phyloP scores from a whole-genome alignment of 176 grass and related monocot genomes.

The Bromus sterilis region DNA sequence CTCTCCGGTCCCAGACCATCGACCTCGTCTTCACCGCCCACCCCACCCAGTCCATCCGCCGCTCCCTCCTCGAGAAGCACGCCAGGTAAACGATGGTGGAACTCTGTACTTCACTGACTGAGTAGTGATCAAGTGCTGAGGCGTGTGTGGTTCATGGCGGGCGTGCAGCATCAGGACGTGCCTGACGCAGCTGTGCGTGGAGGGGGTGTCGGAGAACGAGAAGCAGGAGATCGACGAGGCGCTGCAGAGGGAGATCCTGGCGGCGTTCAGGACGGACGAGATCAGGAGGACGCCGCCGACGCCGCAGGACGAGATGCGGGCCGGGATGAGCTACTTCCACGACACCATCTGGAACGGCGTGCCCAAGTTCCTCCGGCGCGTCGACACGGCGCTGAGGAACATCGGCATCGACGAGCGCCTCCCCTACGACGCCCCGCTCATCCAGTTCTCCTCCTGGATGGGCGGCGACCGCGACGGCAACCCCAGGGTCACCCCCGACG shows the following conservation, averaged over 20 bases:
- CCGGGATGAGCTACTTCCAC: slow-evolving; percentile 88
- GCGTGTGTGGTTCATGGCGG: not conserved
- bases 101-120: not conserved
- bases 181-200: slow-evolving; percentile 51
- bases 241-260: slow-evolving; percentile 82
- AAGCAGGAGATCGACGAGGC: slow-evolving; percentile 74
- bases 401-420: slow-evolving; percentile 80
- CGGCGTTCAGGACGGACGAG: slow-evolving; percentile 80
- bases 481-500: slow-evolving; percentile 67
- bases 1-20: slow-evolving; percentile 56
- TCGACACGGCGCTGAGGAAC: slow-evolving; percentile 72
- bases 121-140: not conserved
- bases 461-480: slow-evolving; percentile 86
- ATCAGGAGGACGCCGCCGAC: slow-evolving; percentile 59
- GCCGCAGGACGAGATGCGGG: slow-evolving; percentile 87
- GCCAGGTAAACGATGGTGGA: slow-evolving; percentile 19
- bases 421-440: slow-evolving; percentile 65
- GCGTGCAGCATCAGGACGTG: slow-evolving; percentile 48
- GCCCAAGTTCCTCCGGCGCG: slow-evolving; percentile 69
- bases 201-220: slow-evolving; percentile 51
- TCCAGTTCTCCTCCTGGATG: slow-evolving; percentile 94
- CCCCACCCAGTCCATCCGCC: slow-evolving; percentile 68
- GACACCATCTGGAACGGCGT: slow-evolving; percentile 88
- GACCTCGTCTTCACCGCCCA: slow-evolving; percentile 87
- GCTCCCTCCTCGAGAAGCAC: slow-evolving; percentile 83